Percentiles rank a stretch among this genome's conserved stretches.
phyloP scores from a whole-genome alignment of 768 basidiomycete genomes.

The Psilocybe subaeruginosa region DNA sequence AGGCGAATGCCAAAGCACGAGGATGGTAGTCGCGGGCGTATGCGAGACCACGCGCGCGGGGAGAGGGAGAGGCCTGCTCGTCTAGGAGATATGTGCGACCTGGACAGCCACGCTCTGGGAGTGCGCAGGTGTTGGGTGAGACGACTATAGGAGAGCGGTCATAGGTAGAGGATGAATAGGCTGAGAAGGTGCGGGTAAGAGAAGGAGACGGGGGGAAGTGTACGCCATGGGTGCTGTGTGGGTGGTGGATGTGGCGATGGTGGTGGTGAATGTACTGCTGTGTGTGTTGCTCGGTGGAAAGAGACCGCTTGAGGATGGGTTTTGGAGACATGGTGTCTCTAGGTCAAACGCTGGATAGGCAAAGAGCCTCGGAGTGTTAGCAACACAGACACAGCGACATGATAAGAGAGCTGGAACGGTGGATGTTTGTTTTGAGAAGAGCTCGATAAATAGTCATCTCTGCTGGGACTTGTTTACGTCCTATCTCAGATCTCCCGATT shows the following conservation, averaged over 20 bases:
- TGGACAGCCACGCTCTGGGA: slow-evolving; percentile 80
- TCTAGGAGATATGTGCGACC: slow-evolving; percentile 67
- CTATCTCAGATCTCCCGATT: slow-evolving; percentile 13
- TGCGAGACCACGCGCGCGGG: slow-evolving; percentile 17
- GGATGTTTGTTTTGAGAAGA: neutral
- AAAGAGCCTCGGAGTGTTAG: slow-evolving; percentile 9
- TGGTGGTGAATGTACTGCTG: slow-evolving; percentile 25
- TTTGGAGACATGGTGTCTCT: slow-evolving; percentile 40
- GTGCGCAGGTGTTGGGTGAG: slow-evolving; percentile 68
- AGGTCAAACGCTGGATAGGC: neutral
- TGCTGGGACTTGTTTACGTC: slow-evolving; percentile 4
- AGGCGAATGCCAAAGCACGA: slow-evolving; percentile 34
- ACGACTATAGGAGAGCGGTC: slow-evolving; percentile 83
- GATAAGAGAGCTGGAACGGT: neutral
- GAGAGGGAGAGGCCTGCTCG: slow-evolving; percentile 28
- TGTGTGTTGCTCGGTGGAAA: slow-evolving; percentile 21
- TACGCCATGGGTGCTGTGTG: slow-evolving; percentile 35
- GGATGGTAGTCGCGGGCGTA: slow-evolving; percentile 48
- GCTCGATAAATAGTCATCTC: neutral
- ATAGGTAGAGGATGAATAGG: slow-evolving; percentile 64
- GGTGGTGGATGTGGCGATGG: slow-evolving; percentile 22
- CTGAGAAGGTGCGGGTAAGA: slow-evolving; percentile 51
- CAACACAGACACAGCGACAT: slow-evolving; percentile 2
- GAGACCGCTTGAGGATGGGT: slow-evolving; percentile 60
- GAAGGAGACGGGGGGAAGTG: slow-evolving; percentile 58